phyloP scores from a whole-genome alignment of 2,329 filamentous ascomycete genomes.

The Fusarium sp. region DNA sequence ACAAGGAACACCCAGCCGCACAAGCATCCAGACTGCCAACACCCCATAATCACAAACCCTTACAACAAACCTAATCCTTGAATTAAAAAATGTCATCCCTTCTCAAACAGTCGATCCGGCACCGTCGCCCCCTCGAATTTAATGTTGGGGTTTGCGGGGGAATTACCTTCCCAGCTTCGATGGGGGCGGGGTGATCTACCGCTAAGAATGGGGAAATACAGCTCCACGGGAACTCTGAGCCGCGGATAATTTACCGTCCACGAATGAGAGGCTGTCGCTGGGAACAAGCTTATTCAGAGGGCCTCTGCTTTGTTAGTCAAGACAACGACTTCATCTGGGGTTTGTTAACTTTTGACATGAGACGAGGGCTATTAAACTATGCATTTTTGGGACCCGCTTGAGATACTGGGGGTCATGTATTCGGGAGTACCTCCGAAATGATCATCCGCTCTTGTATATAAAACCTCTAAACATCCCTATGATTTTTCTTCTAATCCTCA shows the following conservation, averaged over 20 bases:
- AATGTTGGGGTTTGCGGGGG: slow-evolving; percentile 32
- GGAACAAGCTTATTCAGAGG: slow-evolving; percentile 23
- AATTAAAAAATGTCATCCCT: not conserved
- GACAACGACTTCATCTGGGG: not conserved
- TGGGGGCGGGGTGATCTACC: slow-evolving; percentile 40
- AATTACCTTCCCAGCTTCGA: not conserved
- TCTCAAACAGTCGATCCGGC: slow-evolving; percentile 4
- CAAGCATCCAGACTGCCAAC: not conserved
- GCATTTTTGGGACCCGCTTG: not conserved
- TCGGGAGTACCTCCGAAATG: slow-evolving; percentile 14
- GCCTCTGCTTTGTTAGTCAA: not conserved
- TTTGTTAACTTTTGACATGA: not conserved
- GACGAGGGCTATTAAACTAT: not conserved
- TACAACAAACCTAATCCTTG: not conserved
- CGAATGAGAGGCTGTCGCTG: not conserved
- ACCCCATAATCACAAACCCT: not conserved
- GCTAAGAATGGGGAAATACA: slow-evolving; percentile 37
- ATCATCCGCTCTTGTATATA: slow-evolving; percentile 13
- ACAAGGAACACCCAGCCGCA: not conserved
- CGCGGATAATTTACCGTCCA: slow-evolving; percentile 21
- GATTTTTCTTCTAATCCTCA: not conserved
- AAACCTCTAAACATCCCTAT: not conserved
- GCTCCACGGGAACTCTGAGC: slow-evolving; percentile 36
- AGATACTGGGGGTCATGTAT: slow-evolving; percentile 11
- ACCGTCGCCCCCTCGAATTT: not conserved